Base-by-base conservation (phyloP, 2,329 filamentous ascomycete species). In the Aureobasidium sp. region DNA sequence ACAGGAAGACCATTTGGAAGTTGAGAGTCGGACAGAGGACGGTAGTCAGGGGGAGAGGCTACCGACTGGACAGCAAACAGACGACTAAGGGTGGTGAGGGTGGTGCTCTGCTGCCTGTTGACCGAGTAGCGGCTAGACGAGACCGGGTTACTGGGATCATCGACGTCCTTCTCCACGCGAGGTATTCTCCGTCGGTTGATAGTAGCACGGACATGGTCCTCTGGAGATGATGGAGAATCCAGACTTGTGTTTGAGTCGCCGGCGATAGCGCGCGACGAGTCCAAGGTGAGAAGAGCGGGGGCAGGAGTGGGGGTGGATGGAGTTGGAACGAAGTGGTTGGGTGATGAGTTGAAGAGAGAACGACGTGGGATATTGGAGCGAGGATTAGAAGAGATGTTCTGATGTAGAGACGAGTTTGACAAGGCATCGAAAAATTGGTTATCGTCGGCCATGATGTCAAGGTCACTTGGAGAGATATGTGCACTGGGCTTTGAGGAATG, bases 141-240 rank as follows among this genome's bases (percentile, higher is more conserved):
- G 3, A 59, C 70, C 17, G 75, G 73, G 1, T 71, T 74, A 10
- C 71, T 75, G 0, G 77, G 77, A 65, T 80, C 77, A 67, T 80
- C 78, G 51, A 69, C 73, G 67, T 77, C 77, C 66, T 80, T 80
- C 63, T 78, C 75, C 7, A 74, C 77, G 47, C 69, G 67, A 15
- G 75, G 73, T 27, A 79, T 73, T 40, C 68, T 69, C 31, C 64
- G 63, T 42, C 65, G 62, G 57, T 66, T 63, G 13, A 64, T 62
- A 11, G 66, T 64, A 29, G 65, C 61, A 31, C 65, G 54, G 37
- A 66, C 61, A 11, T 64, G 61, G 57, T 67, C 66, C n/a, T 64
- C 65, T 8, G 49, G 46, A 49, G 58, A 49, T 31, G 61, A 60
- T 37, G 47, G 49, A 21, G 47, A 43, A 53, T 50, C 55, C 49